Percentiles rank a stretch among this genome's conserved stretches.
These are phyloP conservation scores for Filobasidium wieringae DNA, from an alignment of 768 basidiomycete genomes.

Conservation along the genomic window DNA sequence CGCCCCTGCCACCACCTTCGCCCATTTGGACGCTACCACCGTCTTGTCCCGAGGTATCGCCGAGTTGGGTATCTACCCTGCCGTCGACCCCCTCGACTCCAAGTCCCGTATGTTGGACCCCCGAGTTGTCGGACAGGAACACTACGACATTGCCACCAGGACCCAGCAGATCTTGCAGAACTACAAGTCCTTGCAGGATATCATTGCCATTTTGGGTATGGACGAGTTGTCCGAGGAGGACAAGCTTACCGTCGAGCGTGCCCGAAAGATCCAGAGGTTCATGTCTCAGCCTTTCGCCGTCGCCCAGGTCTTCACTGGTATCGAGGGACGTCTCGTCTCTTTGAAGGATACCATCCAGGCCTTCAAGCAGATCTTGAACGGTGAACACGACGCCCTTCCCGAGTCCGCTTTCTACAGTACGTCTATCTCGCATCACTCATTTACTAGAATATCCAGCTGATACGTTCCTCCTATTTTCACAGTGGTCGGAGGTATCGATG, in stretches of 20 bases:
- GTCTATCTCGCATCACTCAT: not conserved
- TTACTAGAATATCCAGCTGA: not conserved
- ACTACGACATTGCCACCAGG: conserved; percentile 91
- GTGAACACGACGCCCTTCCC: conserved; percentile 74
- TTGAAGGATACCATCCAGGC: conserved; percentile 63
- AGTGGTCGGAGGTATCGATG: conserved; percentile 75
- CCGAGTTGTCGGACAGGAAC: conserved; percentile 69
- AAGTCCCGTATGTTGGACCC: conserved; percentile 99
- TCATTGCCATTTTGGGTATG: conserved; percentile 99
- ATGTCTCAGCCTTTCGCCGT: conserved; percentile 99
- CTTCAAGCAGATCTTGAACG: conserved; percentile 94
- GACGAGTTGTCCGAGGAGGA: conserved; percentile 99
- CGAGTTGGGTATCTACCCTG: conserved; percentile 84
- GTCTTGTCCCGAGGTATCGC: conserved; percentile 94
- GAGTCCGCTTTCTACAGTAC: conserved; percentile 93
- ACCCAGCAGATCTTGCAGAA: conserved; percentile 72
- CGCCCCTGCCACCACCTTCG: conserved; percentile 97
- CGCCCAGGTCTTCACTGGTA: conserved; percentile 99
- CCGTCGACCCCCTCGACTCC: conserved; percentile 97
- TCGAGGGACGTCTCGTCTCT: conserved; percentile 91
- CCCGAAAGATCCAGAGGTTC: conserved; percentile 92
- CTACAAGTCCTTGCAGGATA: conserved; percentile 57
- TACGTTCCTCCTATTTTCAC: not conserved
- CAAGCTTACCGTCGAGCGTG: conserved; percentile 95
- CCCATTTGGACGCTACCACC: conserved; percentile 99